Evolutionary conservation across 257 asterid species (phyloP), one percentile per base, ranked within the genome.

Genomic region (Petunia axillaris): DNA sequence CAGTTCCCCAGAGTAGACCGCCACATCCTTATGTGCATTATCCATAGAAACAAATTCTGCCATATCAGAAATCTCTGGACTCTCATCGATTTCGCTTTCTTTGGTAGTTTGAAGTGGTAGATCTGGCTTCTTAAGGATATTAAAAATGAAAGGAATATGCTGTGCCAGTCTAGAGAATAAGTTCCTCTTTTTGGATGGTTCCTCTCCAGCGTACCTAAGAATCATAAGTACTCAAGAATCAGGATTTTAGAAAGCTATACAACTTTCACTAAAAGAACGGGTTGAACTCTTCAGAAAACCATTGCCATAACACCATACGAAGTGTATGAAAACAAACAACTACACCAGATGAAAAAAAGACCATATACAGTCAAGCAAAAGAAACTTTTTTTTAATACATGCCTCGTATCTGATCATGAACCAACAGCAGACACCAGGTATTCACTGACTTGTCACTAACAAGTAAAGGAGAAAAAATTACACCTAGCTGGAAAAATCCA

Each of bases 81-180:
- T 78, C 83, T 83, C 82, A 5, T 83, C 79, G 62, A 71, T 58
- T 75, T 50, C 52, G 81, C 78, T 68, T 73, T 82, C 82, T 82
- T 82, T 85, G 75, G 87, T 64, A 84, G 77, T 85, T 77, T 76
- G 55, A 66, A 83, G 86, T 79, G 88, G 88, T 80, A 80, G 88
- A 76, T 85, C 66, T 80, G 89, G 88, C 89, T 90, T 92, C 89
- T 89, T 92, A 79, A 93, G 89, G 85, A 93, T 84, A 81, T 89
- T 89, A 81, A 90, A 90, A 80, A 95, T 68, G 87, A 92, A 95
- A 63, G 99, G 98, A 84, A 95, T 87, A 87, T 81, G 95, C 64
- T 84, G 92, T 64, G 91, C 96, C 78, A 95, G 87, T 88, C 90
- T 89, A 80, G 92, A 89, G 73, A 93, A 88, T 81, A 95, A 85